Base-by-base conservation (phyloP, 73 alveolate genomes). In the Effrenium voratum region DNA sequence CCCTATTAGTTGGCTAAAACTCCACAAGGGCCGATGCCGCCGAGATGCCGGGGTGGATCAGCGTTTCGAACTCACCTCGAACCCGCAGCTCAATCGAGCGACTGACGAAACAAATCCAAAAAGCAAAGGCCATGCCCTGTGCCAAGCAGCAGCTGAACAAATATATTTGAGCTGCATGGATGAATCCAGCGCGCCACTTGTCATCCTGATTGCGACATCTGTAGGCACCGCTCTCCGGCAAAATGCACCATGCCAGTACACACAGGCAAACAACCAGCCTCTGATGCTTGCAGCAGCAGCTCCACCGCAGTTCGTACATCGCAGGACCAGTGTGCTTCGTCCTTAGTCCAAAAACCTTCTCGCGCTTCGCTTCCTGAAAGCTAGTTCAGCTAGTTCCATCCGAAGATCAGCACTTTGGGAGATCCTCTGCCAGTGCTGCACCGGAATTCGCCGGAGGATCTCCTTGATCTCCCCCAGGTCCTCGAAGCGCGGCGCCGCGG, bases 101-200 rank as follows among this genome's bases (percentile, higher is more conserved):
- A n/a, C n/a, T n/a, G n/a, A n/a, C n/a, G n/a, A n/a, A n/a, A n/a
- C n/a, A n/a, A n/a, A n/a, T n/a, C n/a, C n/a, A n/a, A n/a, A n/a
- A n/a, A n/a, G n/a, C n/a, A n/a, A n/a, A n/a, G n/a, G n/a, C n/a
- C n/a, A n/a, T n/a, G n/a, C n/a, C n/a, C n/a, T n/a, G n/a, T 52
- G 63, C 19, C 63, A 52, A 52, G 63, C 63, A 52, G 63, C 88
- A 77, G 88, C 52, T 77, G 63, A 77, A 77, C 66, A 77, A 16
- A 26, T n/a, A 44, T 43, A 45, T 43, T 26, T 41, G 52, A 43
- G 88, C 88, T 77, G 88, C 88, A 46, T 77, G 88, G 26, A 77
- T 40, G 24, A 36, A 22, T 16, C 88, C 88, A 10, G 88, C 38
- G 19, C 88, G 59, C 66, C 55, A 45, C 28, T n/a, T 77, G 34